Evolutionary conservation across 257 asterid genomes (phyloP).

Genomic region (Solanum tarijense): DNA sequence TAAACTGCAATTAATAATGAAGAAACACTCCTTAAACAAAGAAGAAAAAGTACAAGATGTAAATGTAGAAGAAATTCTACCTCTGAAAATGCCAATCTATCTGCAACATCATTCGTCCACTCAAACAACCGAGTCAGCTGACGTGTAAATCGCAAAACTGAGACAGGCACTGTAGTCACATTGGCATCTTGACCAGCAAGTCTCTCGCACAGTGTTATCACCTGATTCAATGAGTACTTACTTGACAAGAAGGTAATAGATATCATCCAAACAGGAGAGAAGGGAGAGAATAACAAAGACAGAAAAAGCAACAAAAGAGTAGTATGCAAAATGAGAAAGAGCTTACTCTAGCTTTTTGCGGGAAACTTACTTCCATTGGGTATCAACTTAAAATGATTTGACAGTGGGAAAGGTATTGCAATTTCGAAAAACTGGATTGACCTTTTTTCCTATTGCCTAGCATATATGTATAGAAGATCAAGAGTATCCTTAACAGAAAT

Average conservation of each 20-base stretch:
- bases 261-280: neutral
- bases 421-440: neutral
- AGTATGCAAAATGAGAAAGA: neutral
- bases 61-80: conserved; percentile 15
- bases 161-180: conserved; percentile 98
- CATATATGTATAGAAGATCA: neutral
- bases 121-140: conserved; percentile 88
- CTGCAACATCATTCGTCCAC: conserved; percentile 98
- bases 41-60: neutral
- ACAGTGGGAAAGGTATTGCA: neutral
- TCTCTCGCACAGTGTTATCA: conserved; percentile 93
- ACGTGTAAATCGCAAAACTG: conserved; percentile 79
- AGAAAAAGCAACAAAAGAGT: neutral
- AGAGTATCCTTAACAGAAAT: neutral
- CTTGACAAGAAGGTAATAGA: neutral
- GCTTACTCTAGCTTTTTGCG: neutral
- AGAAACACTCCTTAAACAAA: neutral
- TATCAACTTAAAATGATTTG: neutral
- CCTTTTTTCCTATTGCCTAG: neutral
- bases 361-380: neutral
- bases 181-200: conserved; percentile 99
- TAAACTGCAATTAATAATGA: neutral
- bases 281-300: neutral
- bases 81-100: conserved; percentile 97
- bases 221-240: conserved; percentile 36